Evolutionary conservation across 768 basidiomycete species (phyloP), one percentile per base, ranked within the genome.

Genomic region (Phylloporus sp.): DNA sequence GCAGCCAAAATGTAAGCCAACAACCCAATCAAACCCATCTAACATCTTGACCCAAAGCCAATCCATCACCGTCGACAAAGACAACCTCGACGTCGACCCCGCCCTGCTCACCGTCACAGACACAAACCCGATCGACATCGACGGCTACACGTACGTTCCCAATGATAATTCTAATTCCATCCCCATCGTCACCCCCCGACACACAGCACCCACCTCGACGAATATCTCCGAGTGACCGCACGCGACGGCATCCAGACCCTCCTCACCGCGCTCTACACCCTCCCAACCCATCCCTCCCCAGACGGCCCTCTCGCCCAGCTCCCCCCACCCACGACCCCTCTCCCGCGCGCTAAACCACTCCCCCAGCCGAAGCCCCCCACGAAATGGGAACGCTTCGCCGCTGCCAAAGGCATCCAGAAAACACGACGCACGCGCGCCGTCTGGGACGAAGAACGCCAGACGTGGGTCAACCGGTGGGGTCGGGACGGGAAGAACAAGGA

Each of bases 331-430:
- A 80, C 77, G 2, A 90, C 87, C 24, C 73, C 76, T 42, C 80
- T 98, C 1, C 97, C 97, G 0, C 82, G 97, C 22, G 80, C 93
- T 27, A 98, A 99, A 67, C 91, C 90, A 0, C 76, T 98, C 3
- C 97, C 95, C 0, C 95, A 93, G 62, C 88, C 89, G 3, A 97
- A 95, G 71, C 86, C 87, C 9, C 83, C 79, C 29, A 98, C 95
- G 7, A 98, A 97, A 70, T 99, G 97, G 97, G 91, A 98, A 74
- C 77, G 81, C 50, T 99, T 98, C 63, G 95, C 95, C 5, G 83
- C 85, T 42, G 86, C 90, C 32, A 97, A 97, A 74, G 97, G 97
- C 32, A 98, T 98, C 62, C 82, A 83, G 62, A 83, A 97, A 62
- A 81, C 74, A 63, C 79, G 73, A 43, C 81, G 81, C 40, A 91